Evolutionary conservation across 805 yeast genomes (phyloP).

Genomic region (Yarrowia bubula): DNA sequence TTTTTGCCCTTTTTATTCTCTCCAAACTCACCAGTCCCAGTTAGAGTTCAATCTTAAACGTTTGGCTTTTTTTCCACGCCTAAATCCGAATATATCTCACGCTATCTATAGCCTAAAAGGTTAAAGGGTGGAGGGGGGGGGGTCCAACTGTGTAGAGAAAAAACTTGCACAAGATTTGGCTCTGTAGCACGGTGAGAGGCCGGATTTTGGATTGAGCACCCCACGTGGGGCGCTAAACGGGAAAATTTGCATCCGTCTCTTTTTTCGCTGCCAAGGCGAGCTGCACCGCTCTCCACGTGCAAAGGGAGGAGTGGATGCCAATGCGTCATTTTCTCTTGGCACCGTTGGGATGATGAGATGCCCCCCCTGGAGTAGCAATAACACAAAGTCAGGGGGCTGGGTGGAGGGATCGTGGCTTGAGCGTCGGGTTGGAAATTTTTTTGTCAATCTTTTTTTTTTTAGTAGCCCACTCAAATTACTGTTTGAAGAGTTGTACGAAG

Average conservation of each 20-base stretch:
- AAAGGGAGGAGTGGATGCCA: background rate
- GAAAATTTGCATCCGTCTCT: background rate
- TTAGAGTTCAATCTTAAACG: background rate
- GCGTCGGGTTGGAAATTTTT: no score
- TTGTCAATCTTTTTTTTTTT: no score
- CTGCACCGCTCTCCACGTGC: background rate
- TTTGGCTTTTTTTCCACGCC: background rate
- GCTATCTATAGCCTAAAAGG: background rate
- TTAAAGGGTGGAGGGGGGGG: background rate
- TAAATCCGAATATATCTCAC: constrained; percentile 19
- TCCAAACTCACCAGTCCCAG: background rate
- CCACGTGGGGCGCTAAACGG: constrained; percentile 14
- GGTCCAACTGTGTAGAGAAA: background rate
- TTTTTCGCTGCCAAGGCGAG: background rate
- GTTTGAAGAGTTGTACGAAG: no score
- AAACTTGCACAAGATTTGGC: no score
- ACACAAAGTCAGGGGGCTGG: no score
- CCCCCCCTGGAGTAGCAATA: no score
- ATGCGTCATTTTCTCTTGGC: constrained; percentile 16
- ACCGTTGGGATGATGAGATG: background rate
- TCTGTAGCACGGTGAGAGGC: background rate
- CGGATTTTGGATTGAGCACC: background rate
- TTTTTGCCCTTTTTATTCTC: background rate
- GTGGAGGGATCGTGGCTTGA: no score
- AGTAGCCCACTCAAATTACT: no score